Base-by-base conservation (phyloP, 208 protist genomes). In the Porcisia hertigi region DNA sequence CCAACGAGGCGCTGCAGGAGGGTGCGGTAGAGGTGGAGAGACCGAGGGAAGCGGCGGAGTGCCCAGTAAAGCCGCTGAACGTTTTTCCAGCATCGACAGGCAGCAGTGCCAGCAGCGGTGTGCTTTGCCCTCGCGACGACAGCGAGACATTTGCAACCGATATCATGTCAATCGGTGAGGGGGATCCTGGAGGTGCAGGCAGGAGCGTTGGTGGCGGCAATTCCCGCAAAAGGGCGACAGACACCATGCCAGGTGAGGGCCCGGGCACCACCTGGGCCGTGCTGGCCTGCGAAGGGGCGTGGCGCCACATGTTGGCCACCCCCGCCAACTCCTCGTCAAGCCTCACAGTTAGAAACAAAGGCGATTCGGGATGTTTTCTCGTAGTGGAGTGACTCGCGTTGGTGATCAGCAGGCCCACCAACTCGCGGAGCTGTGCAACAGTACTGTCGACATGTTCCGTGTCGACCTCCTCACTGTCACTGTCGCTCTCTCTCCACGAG, bases 321-420 rank as follows among this genome's bases (percentile, higher is more conserved):
- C 30, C 30, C 59, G 49, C 69, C 30, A 86, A 25, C 11, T 79
- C 75, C 1, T 71, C 70, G 41, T 81, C 77, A 41, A 88, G 63
- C 66, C 86, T 81, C 12, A 82, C 78, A 14, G 85, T 81, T 18
- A 86, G 69, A 25, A 88, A 54, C 43, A 88, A 69, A 9, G 85
- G 81, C 6, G 81, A 80, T 73, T 88, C 86, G 75, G 54, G 72
- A 70, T 80, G 71, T 18, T 55, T 59, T 14, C 60, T 71, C 34
- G 65, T 54, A 30, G 78, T 71, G n/a, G 81, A 65, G 74, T 82
- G 72, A 52, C 83, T 80, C 34, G 69, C 80, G 59, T 86, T 71
- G 39, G 79, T 76, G 76, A 88, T 36, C 76, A 86, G 85, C 63
- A 83, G 59, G 45, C 73, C 58, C 2, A 82, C 73, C 85, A 81